These are phyloP conservation scores for Saposhnikovia divaricata DNA, from an alignment of 129 eudicot species.

Conservation along the genomic window DNA sequence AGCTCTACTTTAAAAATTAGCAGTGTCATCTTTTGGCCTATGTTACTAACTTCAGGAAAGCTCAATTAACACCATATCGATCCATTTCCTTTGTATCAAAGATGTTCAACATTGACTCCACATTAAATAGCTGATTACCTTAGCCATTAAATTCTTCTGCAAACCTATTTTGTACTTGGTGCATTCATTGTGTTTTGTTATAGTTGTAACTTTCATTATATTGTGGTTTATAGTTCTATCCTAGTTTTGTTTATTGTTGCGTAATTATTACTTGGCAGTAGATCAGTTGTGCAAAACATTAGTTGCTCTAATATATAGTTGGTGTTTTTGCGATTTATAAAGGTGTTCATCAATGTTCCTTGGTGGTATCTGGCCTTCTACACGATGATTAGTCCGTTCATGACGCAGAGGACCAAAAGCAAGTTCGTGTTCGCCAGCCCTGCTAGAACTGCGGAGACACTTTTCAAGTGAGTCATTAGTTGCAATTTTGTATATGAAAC, in stretches of 20 bases:
- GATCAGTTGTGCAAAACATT: background rate
- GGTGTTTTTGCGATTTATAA: conserved; percentile 4
- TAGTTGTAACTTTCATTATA: background rate
- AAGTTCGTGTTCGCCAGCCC: conserved; percentile 94
- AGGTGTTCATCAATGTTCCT: conserved; percentile 95
- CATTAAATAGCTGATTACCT: background rate
- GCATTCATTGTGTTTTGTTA: background rate
- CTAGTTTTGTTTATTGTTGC: background rate
- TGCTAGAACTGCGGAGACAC: conserved; percentile 70
- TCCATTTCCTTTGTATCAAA: background rate
- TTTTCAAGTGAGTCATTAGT: conserved; percentile 56
- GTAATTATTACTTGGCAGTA: background rate
- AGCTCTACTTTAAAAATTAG: background rate
- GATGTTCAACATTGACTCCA: background rate
- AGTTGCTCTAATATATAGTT: background rate
- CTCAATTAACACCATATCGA: background rate
- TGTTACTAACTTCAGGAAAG: too few species aligned
- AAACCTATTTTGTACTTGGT: background rate
- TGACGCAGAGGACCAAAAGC: conserved; percentile 92
- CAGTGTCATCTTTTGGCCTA: background rate
- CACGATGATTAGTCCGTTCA: conserved; percentile 73
- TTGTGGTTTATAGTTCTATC: background rate
- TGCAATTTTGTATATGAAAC: background rate
- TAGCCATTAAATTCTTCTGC: background rate
- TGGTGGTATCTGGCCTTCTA: conserved; percentile 97